Evolutionary conservation across 2,329 filamentous ascomycete species (phyloP), one percentile per base, ranked within the genome.

Genomic region (Ascomycota sp.): DNA sequence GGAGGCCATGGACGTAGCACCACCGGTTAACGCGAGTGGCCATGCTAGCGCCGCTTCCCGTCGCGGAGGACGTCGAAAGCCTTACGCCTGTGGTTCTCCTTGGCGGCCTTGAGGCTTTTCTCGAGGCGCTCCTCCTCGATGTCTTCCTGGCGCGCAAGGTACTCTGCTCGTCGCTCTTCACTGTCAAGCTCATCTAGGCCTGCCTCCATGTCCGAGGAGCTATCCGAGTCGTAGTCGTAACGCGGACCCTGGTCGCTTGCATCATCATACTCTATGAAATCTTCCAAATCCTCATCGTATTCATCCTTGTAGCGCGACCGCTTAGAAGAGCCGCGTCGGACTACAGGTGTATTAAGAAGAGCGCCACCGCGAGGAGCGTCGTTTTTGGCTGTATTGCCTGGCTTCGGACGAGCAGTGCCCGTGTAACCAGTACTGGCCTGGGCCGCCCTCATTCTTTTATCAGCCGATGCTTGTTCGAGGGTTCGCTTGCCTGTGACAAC

Each of bases 161-260:
- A 51, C 35, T 74, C 64, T 2, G 77, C 75, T 29, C 55, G 45
- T 28, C 59, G 55, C 46, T 86, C 79, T 47, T 86, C 79, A 23
- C 63, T 56, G 35, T 82, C 75, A 30, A 85, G 67, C 40, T 83
- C 77, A 35, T 73, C 74, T 23, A 75, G 47, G 22, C 75, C 76
- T 2, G 75, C 79, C 47, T 83, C 77, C 75, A 83, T 83, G 41
- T 81, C 78, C 5, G 75, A 80, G 5, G 73, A 77, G 5, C 47
- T 69, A 32, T 76, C 75, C 1, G 69, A 73, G 3, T 57, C 63
- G 37, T 78, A 75, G 28, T 58, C 60, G 35, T 65, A 62, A 5
- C 53, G 51, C 21, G 50, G 55, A 7, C 38, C 47, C 2, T 46
- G 50, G 5, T 51, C 55, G 9, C 66, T 64, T 0, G 69, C 66